Conservation (phyloP, 1,284 basidiomycete genomes). For the Cutaneotrichosporon dermatis region DNA sequence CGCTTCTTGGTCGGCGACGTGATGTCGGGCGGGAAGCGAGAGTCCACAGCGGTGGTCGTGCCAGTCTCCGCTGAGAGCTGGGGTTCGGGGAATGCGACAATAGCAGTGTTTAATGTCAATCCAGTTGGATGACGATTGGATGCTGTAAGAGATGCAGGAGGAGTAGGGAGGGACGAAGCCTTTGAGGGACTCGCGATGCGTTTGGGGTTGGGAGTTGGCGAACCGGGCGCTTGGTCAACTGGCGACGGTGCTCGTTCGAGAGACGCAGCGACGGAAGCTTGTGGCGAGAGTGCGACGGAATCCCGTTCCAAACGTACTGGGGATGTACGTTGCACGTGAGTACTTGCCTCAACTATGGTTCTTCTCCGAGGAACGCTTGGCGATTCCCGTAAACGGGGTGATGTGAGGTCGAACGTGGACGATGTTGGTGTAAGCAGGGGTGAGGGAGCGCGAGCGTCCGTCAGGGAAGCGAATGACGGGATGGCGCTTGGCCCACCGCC, state of each 20-base stretch:
- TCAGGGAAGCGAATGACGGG: constrained; percentile 2
- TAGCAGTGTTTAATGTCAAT: not conserved
- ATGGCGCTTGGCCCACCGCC: constrained; percentile 1
- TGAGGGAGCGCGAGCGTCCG: constrained; percentile 8
- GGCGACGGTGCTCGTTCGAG: not conserved
- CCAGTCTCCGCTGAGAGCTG: not conserved
- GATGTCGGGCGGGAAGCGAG: not conserved
- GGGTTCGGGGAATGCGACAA: not conserved
- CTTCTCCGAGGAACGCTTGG: constrained; percentile 34
- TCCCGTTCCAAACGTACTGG: not conserved
- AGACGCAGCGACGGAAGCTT: not conserved
- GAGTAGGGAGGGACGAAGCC: not conserved
- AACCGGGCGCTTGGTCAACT: not conserved
- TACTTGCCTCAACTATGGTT: constrained; percentile 29
- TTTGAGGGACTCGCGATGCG: not conserved
- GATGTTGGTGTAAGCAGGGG: constrained; percentile 12
- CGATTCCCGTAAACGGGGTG: constrained; percentile 28
- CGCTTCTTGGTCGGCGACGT: constrained; percentile 6
- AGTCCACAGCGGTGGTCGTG: constrained; percentile 2
- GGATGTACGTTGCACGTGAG: constrained; percentile 5
- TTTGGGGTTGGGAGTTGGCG: constrained; percentile 2
- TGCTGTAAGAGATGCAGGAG: not conserved
- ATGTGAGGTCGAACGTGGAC: constrained; percentile 14
- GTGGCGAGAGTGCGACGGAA: not conserved
- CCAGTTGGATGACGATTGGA: not conserved